Evolutionary conservation across 2,329 filamentous ascomycete species (phyloP), one percentile per base, ranked within the genome.

Genomic region (Cladosporium sp.): DNA sequence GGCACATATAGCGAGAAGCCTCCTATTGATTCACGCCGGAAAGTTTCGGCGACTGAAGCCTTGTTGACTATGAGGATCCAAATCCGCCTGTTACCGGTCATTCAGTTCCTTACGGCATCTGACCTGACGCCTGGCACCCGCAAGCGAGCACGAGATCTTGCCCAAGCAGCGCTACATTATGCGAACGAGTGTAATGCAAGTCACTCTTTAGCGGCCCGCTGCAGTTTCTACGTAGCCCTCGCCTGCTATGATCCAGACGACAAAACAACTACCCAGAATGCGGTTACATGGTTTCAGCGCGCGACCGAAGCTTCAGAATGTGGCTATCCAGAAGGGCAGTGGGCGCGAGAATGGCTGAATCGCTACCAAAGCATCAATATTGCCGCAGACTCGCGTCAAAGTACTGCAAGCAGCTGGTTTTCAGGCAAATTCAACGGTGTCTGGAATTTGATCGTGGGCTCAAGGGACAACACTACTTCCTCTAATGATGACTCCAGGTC

Each of bases 301-400:
- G 52, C 52, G 6, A 47, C 9, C 2, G 32, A 35, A 36, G 52
- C 52, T 19, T 25, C 40, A 25, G 52, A 25, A 36, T 32, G 15
- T 32, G 52, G 22, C 17, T 37, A 55, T 15, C 34, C 40, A 2
- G 52, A 55, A 47, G 52, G 52, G 3, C 52, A 55, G 19, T 47
- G 39, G 52, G 52, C 52, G 9, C 52, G 47, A 36, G 32, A 55
- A 55, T 55, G 52, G 39, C 28, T 55, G 4, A 55, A 55, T 20
- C 52, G 34, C 19, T 55, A 55, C n/a, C 17, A 45, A 35, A 55
- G 52, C 12, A 19, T 55, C 32, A 50, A 22, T 1, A 36, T 50
- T 4, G 39, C 17, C 19, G 17, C 17, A 20, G 25, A 47, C 20
- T 55, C 52, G 10, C 40, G 52, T 12, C 52, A 40, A 24, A 25